Evolutionary conservation across 176 grass and related monocot species (phyloP).

Genomic region (Carex littledalei): DNA sequence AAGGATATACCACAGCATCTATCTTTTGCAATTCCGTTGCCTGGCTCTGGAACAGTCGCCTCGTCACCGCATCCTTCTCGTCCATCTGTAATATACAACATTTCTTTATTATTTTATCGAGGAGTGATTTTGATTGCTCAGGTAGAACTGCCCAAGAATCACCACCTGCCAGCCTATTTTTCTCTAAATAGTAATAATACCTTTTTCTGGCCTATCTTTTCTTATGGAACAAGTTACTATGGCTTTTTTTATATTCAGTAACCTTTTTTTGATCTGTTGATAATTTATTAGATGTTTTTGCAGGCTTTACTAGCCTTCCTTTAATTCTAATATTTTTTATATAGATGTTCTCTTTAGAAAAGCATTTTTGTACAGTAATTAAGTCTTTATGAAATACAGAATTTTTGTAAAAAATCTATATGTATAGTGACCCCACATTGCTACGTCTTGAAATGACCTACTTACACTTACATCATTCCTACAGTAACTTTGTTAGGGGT

Average conservation of each 20-base stretch:
- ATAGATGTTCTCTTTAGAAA: neutral
- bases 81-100: constrained; percentile 21
- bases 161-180: neutral
- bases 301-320: neutral
- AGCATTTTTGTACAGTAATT: neutral
- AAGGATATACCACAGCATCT: constrained; percentile 38
- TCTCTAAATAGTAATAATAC: neutral
- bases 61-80: constrained; percentile 27
- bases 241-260: neutral
- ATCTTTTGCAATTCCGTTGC: constrained; percentile 20
- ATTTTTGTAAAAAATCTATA: neutral
- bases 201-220: neutral
- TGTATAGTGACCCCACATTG: neutral
- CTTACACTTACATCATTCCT: neutral
- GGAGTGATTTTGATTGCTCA: neutral
- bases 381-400: neutral
- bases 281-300: neutral
- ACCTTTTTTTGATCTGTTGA: neutral
- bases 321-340: neutral
- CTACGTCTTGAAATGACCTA: neutral
- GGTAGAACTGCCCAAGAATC: neutral
- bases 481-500: too few relatives aligned
- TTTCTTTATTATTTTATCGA: neutral
- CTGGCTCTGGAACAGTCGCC: neutral
- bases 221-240: neutral